Conservation (phyloP, 2,329 filamentous ascomycete genomes). For the Paecilomyces variotii region DNA sequence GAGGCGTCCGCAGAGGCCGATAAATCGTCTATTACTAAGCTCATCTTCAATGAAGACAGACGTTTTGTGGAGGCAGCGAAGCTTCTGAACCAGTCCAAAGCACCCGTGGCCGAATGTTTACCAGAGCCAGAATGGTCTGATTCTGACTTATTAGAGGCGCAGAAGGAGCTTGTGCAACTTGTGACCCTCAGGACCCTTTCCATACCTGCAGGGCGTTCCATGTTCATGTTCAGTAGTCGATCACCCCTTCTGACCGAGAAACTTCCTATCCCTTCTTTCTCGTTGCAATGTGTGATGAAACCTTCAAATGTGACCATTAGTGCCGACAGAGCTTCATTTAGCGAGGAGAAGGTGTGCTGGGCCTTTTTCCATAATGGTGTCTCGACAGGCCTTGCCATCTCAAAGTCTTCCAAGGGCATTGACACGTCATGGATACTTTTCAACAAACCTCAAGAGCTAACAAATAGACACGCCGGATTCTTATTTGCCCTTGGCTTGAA, state of each 20-base stretch:
- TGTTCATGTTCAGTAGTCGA: conserved; percentile 81
- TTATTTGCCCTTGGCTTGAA: conserved; percentile 85
- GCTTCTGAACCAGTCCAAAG: conserved; percentile 76
- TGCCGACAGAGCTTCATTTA: conserved; percentile 80
- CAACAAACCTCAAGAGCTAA: conserved; percentile 89
- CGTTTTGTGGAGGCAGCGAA: conserved; percentile 78
- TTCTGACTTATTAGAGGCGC: conserved; percentile 78
- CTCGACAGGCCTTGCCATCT: conserved; percentile 85
- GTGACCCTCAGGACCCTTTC: conserved; percentile 82
- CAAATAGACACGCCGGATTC: conserved; percentile 93
- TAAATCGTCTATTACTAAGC: conserved; percentile 69
- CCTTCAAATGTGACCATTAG: conserved; percentile 86
- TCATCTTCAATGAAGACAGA: conserved; percentile 87
- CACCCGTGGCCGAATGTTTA: conserved; percentile 69
- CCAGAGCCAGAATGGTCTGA: conserved; percentile 73
- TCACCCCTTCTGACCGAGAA: conserved; percentile 88
- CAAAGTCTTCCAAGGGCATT: conserved; percentile 80
- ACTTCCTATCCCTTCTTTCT: conserved; percentile 83
- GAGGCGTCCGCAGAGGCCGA: conserved; percentile 79
- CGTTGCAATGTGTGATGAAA: conserved; percentile 82
- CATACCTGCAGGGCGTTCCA: conserved; percentile 75
- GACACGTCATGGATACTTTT: conserved; percentile 98
- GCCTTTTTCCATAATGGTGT: conserved; percentile 97
- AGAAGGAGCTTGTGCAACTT: conserved; percentile 81
- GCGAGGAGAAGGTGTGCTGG: conserved; percentile 96